phyloP scores from a whole-genome alignment of 768 basidiomycete species.

The Boletus eberwhitei region DNA sequence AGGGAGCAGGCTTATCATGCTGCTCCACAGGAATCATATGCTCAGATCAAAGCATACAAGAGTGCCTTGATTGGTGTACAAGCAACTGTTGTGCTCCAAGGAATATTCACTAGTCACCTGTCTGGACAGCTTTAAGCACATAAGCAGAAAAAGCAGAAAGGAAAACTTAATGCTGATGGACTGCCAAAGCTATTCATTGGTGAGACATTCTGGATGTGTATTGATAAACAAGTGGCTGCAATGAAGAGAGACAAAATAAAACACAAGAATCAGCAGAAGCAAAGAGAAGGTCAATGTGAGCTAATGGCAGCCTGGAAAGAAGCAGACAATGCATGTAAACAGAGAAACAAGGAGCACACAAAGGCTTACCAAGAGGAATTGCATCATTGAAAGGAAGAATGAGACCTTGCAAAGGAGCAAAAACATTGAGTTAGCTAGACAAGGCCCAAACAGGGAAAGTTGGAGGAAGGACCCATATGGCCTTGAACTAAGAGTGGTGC shows the following conservation, averaged over 20 bases:
- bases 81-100: constrained; percentile 12
- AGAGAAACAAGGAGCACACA: not conserved
- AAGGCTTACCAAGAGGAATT: no score
- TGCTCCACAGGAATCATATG: not conserved
- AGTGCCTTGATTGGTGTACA: constrained; percentile 12
- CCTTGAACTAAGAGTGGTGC: not conserved
- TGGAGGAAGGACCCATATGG: no score
- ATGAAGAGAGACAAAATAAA: constrained; percentile 9
- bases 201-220: no score
- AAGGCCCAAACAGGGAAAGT: no score
- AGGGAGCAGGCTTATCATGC: not conserved
- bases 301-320: constrained; percentile 18
- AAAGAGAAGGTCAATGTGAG: not conserved
- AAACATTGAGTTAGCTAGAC: no score
- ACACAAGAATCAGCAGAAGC: not conserved
- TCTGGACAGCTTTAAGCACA: constrained; percentile 14
- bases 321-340: constrained; percentile 8
- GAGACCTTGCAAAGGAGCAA: no score
- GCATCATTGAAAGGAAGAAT: not conserved
- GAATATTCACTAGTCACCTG: constrained; percentile 16
- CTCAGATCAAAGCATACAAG: not conserved
- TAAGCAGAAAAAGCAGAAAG: constrained; percentile 10
- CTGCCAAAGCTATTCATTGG: constrained; percentile 20
- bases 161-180: not conserved
- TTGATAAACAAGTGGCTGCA: no score